phyloP scores from a whole-genome alignment of 2,329 filamentous ascomycete species.

The Diaporthe helianthi region DNA sequence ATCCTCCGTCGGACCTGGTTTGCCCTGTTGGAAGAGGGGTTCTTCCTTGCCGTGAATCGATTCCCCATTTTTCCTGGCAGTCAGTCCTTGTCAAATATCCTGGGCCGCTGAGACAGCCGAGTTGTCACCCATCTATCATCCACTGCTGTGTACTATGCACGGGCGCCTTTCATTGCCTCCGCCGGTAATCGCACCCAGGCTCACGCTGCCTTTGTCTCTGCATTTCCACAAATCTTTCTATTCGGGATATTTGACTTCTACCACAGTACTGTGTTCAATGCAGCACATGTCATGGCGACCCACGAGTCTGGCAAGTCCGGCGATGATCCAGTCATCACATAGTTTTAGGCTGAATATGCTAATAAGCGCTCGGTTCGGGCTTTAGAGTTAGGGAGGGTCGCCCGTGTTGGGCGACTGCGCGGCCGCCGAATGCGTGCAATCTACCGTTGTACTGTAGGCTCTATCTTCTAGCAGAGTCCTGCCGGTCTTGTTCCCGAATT shows the following conservation, averaged over 20 bases:
- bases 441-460: too few relatives aligned
- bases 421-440: neutral
- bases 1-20: neutral
- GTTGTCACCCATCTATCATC: neutral
- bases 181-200: neutral
- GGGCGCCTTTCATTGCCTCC: neutral
- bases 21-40: neutral
- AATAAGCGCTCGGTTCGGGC: neutral
- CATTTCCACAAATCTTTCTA: slow-evolving; percentile 7
- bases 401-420: neutral
- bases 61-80: slow-evolving; percentile 2
- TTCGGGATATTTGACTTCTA: neutral
- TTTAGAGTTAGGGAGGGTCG: neutral
- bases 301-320: neutral
- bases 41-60: neutral
- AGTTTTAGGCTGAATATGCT: slow-evolving; percentile 7
- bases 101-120: neutral
- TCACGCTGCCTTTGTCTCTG: neutral
- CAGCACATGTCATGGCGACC: slow-evolving; percentile 10
- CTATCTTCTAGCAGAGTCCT: neutral
- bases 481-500: neutral
- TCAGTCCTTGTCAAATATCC: neutral
- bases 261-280: neutral
- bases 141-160: neutral
- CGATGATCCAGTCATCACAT: neutral